Evolutionary conservation across 2,329 filamentous ascomycete genomes (phyloP).

Genomic region (Alternaria brassicae): DNA sequence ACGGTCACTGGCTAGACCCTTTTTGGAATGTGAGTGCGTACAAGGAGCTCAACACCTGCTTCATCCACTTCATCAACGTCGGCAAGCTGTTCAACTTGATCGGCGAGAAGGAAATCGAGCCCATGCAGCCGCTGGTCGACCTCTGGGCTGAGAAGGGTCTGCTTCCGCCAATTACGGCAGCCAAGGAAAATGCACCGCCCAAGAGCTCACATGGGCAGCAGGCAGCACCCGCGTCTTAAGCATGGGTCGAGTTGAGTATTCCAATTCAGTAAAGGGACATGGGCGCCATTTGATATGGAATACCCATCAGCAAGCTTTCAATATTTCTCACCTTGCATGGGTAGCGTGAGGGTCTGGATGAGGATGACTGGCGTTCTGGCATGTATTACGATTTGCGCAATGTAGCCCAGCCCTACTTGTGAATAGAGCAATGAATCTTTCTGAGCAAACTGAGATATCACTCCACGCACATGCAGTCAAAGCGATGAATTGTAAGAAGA

Average conservation of each 20-base stretch:
- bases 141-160: slow-evolving; percentile 90
- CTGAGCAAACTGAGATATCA: not conserved
- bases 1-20: slow-evolving; percentile 59
- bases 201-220: slow-evolving; percentile 29
- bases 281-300: slow-evolving; percentile 19
- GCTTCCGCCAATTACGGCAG: slow-evolving; percentile 62
- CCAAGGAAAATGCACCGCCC: slow-evolving; percentile 31
- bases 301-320: slow-evolving; percentile 13
- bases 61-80: slow-evolving; percentile 62
- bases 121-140: slow-evolving; percentile 93
- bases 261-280: not conserved
- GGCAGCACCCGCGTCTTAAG: slow-evolving; percentile 22
- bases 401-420: slow-evolving; percentile 6
- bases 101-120: slow-evolving; percentile 87
- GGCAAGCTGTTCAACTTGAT: slow-evolving; percentile 82
- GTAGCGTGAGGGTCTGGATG: slow-evolving; percentile 8
- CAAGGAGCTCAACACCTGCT: slow-evolving; percentile 62
- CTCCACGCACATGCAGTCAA: slow-evolving; percentile 11
- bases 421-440: slow-evolving; percentile 12
- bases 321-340: slow-evolving; percentile 18
- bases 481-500: slow-evolving; percentile 43
- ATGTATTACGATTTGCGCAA: slow-evolving; percentile 13
- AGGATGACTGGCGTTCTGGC: slow-evolving; percentile 15
- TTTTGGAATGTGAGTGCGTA: slow-evolving; percentile 59
- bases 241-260: not conserved